Evolutionary conservation across 192 early-diverging fungal species (phyloP).

Genomic region (Gaertneriomyces semiglobifer): DNA sequence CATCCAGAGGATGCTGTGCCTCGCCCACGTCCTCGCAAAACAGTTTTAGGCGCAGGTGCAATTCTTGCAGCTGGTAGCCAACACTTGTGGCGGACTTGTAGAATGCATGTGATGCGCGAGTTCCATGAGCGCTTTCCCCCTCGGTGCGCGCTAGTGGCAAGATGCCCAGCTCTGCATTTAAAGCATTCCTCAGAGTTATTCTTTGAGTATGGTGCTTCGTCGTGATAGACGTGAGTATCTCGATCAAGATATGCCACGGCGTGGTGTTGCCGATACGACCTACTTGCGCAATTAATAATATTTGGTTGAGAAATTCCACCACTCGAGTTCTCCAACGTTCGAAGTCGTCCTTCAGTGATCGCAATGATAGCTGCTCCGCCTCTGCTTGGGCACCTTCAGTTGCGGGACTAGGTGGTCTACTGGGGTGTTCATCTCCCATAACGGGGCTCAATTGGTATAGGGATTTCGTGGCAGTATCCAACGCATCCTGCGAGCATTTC

Average conservation of each 20-base stretch:
- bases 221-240: not conserved
- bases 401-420: not conserved
- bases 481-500: not conserved
- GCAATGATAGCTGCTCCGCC: not conserved
- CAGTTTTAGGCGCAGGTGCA: no score
- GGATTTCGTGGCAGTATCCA: not conserved
- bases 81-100: no score
- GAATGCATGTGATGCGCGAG: no score
- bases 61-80: no score
- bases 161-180: not conserved
- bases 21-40: no score
- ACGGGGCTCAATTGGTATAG: not conserved
- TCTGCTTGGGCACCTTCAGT: not conserved
- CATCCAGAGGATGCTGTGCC: no score
- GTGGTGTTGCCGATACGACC: not conserved
- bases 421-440: not conserved
- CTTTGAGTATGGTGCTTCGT: not conserved
- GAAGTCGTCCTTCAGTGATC: not conserved
- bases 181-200: constrained; percentile 2
- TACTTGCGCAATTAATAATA: not conserved
- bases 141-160: no score
- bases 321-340: not conserved
- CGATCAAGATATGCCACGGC: not conserved
- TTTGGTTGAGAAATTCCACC: not conserved
- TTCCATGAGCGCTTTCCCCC: no score